Conservation (phyloP, 768 basidiomycete species). For the Leccinum imitatum region DNA sequence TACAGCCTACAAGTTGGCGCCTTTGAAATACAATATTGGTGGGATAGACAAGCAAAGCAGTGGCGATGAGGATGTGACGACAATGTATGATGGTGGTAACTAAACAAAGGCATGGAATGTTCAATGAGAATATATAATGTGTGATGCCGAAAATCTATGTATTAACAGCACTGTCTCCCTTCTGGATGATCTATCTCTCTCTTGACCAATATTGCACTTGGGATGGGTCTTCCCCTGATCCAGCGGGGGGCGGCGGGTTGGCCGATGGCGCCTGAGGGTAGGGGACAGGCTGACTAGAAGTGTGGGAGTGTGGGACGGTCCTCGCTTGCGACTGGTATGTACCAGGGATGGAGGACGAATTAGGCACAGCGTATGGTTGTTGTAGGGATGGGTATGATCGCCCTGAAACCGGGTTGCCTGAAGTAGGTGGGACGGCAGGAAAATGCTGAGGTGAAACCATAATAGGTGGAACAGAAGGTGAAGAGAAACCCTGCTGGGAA, state of each 20-base stretch:
- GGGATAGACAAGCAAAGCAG: constrained; percentile 9
- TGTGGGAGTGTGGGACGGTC: constrained; percentile 10
- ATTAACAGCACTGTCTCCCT: constrained; percentile 4
- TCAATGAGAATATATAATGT: constrained; percentile 12
- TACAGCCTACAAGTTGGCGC: constrained; percentile 7
- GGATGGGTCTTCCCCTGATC: constrained; percentile 25
- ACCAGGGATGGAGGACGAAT: constrained; percentile 14
- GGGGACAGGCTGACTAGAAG: constrained; percentile 26
- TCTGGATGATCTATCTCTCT: constrained; percentile 19
- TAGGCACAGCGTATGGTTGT: constrained; percentile 22
- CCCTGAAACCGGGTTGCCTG: constrained; percentile 23
- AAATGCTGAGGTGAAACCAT: constrained; percentile 33
- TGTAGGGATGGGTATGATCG: constrained; percentile 31
- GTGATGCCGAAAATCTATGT: constrained; percentile 17
- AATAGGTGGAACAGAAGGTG: constrained; percentile 34
- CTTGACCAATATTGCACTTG: constrained; percentile 30
- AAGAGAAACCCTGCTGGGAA: constrained; percentile 32
- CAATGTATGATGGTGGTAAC: constrained; percentile 13
- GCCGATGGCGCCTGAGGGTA: constrained; percentile 29
- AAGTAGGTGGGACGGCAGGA: constrained; percentile 20
- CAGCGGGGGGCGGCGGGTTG: constrained; percentile 28
- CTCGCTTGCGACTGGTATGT: constrained; percentile 31
- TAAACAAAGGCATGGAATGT: constrained; percentile 2
- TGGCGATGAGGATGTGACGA: constrained; percentile 10
- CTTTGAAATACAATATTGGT: constrained; percentile 20